Conservation (phyloP, 495 filamentous ascomycete species). For the Hypomontagnella submonticulosa region DNA sequence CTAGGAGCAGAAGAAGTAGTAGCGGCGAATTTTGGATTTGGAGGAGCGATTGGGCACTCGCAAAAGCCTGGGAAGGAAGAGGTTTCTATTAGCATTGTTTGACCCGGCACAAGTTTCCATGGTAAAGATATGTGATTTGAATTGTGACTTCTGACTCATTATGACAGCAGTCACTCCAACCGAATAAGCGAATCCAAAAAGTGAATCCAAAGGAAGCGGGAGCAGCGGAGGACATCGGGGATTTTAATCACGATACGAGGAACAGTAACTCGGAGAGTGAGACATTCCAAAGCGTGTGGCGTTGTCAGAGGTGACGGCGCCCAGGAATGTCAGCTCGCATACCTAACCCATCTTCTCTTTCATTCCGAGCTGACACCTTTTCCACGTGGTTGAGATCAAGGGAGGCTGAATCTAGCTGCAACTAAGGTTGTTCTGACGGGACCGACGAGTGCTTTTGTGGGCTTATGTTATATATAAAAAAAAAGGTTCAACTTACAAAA, state of each 20-base stretch:
- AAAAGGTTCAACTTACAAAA: constrained; percentile 32
- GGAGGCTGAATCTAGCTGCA: constrained; percentile 28
- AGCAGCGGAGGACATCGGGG: constrained; percentile 1
- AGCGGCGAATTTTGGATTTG: constrained; percentile 26
- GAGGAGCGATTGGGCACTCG: constrained; percentile 36
- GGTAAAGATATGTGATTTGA: constrained; percentile 20
- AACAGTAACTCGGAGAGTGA: constrained; percentile 42
- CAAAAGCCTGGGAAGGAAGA: constrained; percentile 44
- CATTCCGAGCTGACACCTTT: constrained; percentile 6
- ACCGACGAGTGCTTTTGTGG: constrained; percentile 23
- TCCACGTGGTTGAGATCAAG: constrained; percentile 32
- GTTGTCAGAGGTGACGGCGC: constrained; percentile 46
- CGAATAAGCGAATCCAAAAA: constrained; percentile 2
- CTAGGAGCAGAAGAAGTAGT: constrained; percentile 11
- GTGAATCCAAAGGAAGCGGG: constrained; percentile 6
- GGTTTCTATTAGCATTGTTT: constrained; percentile 47
- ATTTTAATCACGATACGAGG: constrained; percentile 32
- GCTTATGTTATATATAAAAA: constrained; percentile 3
- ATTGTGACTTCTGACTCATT: neutral
- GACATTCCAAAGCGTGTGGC: constrained; percentile 43
- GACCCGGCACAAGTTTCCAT: constrained; percentile 43
- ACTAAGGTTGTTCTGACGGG: constrained; percentile 39
- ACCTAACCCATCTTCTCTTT: constrained; percentile 32
- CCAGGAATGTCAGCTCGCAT: constrained; percentile 41
- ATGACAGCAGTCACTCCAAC: neutral